These are phyloP conservation scores for Fusarium sororula DNA, from an alignment of 2,329 filamentous ascomycete genomes.

Conservation along the genomic window DNA sequence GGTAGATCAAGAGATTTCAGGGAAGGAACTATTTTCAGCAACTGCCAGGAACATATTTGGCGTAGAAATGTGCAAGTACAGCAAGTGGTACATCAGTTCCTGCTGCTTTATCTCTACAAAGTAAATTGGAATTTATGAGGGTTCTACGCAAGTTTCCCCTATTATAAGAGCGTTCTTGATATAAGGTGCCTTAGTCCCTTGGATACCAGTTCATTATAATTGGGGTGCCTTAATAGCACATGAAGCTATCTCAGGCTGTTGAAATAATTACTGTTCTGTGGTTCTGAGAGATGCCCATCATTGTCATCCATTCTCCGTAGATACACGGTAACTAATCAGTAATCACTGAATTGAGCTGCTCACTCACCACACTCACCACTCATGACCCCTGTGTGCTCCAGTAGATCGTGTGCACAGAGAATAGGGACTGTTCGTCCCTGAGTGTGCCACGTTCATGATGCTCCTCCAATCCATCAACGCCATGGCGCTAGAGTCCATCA, in stretches of 20 bases:
- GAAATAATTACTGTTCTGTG: not conserved
- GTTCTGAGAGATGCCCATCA: not conserved
- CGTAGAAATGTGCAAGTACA: not conserved
- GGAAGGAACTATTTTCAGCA: not conserved
- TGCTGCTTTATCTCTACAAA: not conserved
- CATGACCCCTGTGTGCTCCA: not conserved
- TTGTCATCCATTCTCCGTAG: not conserved
- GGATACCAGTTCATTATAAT: not conserved
- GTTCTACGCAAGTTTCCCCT: not conserved
- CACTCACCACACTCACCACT: not conserved
- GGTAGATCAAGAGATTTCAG: not conserved
- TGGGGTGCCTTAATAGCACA: not conserved
- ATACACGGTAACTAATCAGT: not conserved
- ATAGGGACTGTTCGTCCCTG: constrained; percentile 9
- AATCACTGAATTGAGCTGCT: not conserved
- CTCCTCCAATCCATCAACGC: constrained; percentile 29
- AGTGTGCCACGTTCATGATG: constrained; percentile 38
- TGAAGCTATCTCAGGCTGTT: not conserved
- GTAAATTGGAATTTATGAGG: not conserved
- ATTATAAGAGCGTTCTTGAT: not conserved
- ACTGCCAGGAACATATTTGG: not conserved
- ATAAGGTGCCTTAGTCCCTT: not conserved
- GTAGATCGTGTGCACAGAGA: not conserved
- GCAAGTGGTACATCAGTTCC: not conserved
- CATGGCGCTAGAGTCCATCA: constrained; percentile 33